A percentile compares a stretch with the other conserved stretches of the same genome.
phyloP scores from a whole-genome alignment of 495 filamentous ascomycete genomes.

The Hypoxylon fuscum region DNA sequence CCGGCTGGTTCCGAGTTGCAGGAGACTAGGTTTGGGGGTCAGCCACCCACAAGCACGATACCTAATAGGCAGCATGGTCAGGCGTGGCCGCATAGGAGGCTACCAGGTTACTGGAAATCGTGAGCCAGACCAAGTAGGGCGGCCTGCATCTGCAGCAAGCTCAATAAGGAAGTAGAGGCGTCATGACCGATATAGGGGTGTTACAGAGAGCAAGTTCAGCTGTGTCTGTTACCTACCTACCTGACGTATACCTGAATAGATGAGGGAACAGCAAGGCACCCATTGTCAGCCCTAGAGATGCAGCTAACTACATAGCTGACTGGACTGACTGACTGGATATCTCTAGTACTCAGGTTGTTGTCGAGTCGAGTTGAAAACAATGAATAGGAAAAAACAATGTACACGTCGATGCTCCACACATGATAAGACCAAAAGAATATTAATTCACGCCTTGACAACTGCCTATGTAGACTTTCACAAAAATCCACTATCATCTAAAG shows the following conservation, averaged over 20 bases:
- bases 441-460: not conserved
- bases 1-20: slow-evolving; percentile 41
- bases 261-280: not conserved
- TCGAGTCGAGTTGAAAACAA: no score
- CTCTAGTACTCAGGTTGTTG: no score
- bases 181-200: slow-evolving; percentile 18
- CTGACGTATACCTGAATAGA: slow-evolving; percentile 1
- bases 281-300: slow-evolving; percentile 1
- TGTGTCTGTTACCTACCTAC: slow-evolving; percentile 2
- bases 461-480: not conserved
- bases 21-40: slow-evolving; percentile 25
- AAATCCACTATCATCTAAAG: not conserved
- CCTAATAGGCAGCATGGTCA: slow-evolving; percentile 10
- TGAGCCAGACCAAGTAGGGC: slow-evolving; percentile 27
- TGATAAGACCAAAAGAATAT: not conserved
- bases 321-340: no score
- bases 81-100: slow-evolving; percentile 34
- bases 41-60: slow-evolving; percentile 25
- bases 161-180: slow-evolving; percentile 37
- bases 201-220: slow-evolving; percentile 21
- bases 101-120: slow-evolving; percentile 37
- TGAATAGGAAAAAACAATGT: no score
- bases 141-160: slow-evolving; percentile 39
- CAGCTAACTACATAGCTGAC: not conserved
- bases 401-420: no score